Conservation (phyloP, 345 rosid genomes). For the Pistacia atlantica region DNA sequence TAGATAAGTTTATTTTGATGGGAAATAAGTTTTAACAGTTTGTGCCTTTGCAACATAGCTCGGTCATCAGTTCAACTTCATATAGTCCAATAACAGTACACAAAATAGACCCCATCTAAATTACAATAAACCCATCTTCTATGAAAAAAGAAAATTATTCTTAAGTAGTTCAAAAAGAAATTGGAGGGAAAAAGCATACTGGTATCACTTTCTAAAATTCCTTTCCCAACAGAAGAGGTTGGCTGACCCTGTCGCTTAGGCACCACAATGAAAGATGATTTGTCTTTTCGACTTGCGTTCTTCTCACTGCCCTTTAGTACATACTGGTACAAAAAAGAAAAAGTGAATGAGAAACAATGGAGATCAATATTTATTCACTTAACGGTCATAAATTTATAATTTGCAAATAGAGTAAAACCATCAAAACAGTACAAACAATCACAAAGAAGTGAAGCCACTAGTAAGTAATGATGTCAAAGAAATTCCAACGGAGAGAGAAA, state of each 20-base stretch:
- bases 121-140: not conserved
- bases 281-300: constrained; percentile 34
- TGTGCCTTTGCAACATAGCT: not conserved
- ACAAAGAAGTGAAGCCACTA: not conserved
- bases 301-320: constrained; percentile 43
- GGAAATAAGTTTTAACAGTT: not conserved
- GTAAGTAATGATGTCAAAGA: not conserved
- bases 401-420: not conserved
- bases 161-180: not conserved
- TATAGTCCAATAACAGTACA: not conserved
- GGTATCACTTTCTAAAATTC: constrained; percentile 32
- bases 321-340: constrained; percentile 37
- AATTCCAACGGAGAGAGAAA: not conserved
- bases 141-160: not conserved
- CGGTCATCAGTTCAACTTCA: not conserved
- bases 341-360: constrained; percentile 6
- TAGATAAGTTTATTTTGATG: not conserved
- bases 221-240: constrained; percentile 37
- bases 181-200: constrained; percentile 25
- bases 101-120: not conserved
- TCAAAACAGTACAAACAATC: not conserved
- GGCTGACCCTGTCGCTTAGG: constrained; percentile 41
- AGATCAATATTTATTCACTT: not conserved
- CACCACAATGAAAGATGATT: constrained; percentile 26
- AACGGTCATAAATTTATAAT: not conserved